Evolutionary conservation across 371 early-diverging fungal genomes (phyloP).

Genomic region (Apophysomyces ossiformis): DNA sequence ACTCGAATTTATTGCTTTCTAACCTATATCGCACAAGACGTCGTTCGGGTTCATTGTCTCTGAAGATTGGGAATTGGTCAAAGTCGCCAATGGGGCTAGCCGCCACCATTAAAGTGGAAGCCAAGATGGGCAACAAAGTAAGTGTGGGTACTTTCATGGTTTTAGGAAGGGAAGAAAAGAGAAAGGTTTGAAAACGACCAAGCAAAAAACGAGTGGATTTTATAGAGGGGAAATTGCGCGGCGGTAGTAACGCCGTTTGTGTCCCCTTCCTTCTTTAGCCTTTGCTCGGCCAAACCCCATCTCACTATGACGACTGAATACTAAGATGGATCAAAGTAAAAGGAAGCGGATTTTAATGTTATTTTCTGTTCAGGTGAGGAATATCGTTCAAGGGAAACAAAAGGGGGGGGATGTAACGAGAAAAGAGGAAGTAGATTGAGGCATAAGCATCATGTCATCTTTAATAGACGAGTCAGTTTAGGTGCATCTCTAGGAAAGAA

Average conservation of each 20-base stretch:
- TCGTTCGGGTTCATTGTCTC: conserved; percentile 28
- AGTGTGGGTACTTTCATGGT: conserved; percentile 28
- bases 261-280: too few species aligned
- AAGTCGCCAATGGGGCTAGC: conserved; percentile 35
- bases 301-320: too few species aligned
- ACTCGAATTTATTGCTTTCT: too few species aligned
- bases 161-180: conserved; percentile 24
- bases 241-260: too few species aligned
- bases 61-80: conserved; percentile 33
- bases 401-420: conserved; percentile 5
- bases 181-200: conserved; percentile 13
- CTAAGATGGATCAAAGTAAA: too few species aligned
- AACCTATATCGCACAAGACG: conserved; percentile 43
- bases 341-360: too few species aligned
- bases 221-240: too few species aligned
- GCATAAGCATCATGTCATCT: neutral
- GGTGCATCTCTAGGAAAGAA: conserved; percentile 3
- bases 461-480: conserved; percentile 11
- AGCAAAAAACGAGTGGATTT: conserved; percentile 11
- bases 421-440: neutral
- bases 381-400: conserved; percentile 1
- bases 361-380: too few species aligned
- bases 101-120: conserved; percentile 24
- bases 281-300: too few species aligned
- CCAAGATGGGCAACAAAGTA: conserved; percentile 32